Conservation (phyloP, 2,329 filamentous ascomycete genomes). For the Aspergillus sergii region DNA sequence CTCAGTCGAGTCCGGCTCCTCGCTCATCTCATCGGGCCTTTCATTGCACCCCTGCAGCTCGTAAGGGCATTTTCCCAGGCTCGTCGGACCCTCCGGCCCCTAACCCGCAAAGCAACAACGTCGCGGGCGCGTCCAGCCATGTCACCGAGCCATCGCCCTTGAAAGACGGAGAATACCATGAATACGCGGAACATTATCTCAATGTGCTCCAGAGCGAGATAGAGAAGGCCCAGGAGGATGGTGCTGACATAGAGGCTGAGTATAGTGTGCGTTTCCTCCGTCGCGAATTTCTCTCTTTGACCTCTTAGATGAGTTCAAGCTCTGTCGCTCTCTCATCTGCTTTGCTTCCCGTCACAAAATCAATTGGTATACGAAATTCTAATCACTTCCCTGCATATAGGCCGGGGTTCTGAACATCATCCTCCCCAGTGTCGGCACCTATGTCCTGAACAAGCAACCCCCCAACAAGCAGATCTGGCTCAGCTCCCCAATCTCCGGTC, state of each 20-base stretch:
- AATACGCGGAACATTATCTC: conserved; percentile 75
- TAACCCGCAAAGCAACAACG: conserved; percentile 41
- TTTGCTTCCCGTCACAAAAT: no score
- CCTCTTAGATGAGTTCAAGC: not conserved
- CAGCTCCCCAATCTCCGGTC: conserved; percentile 84
- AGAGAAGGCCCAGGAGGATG: conserved; percentile 74
- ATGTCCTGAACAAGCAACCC: conserved; percentile 97
- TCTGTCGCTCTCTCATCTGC: not conserved
- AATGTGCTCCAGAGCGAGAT: conserved; percentile 60
- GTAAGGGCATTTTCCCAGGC: conserved; percentile 63
- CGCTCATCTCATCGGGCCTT: conserved; percentile 27
- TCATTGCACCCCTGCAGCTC: conserved; percentile 37
- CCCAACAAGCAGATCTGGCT: conserved; percentile 98
- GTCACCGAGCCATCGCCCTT: conserved; percentile 64
- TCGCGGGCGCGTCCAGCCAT: conserved; percentile 44
- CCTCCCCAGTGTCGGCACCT: conserved; percentile 72
- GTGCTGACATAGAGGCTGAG: conserved; percentile 79
- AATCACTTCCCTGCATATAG: conserved; percentile 51
- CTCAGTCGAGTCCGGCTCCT: not conserved
- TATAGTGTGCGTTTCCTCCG: conserved; percentile 67
- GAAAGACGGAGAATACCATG: conserved; percentile 72
- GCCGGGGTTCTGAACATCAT: conserved; percentile 81
- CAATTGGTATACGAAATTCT: not conserved
- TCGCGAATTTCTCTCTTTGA: not conserved
- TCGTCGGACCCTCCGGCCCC: conserved; percentile 55